Conservation (phyloP, 257 asterid genomes). For the Fraxinus excelsior region DNA sequence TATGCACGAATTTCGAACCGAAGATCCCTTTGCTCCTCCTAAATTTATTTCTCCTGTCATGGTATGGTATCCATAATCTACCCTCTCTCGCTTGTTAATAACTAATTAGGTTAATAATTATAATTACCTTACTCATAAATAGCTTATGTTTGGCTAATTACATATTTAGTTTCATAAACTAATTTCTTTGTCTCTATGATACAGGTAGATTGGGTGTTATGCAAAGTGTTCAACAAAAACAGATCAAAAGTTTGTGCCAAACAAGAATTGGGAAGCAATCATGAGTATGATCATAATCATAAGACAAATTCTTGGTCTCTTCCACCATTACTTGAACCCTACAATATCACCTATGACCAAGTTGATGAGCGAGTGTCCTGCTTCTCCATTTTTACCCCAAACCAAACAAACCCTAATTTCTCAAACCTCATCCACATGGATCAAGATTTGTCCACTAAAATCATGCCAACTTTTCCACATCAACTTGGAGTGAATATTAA, state of each 20-base stretch:
- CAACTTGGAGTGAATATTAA: constrained; percentile 23
- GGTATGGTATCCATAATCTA: constrained; percentile 36
- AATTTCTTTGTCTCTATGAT: not conserved
- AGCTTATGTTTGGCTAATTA: no score
- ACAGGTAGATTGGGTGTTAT: constrained; percentile 92
- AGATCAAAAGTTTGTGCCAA: constrained; percentile 32
- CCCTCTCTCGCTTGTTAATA: not conserved
- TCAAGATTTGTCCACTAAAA: not conserved
- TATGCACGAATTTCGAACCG: constrained; percentile 86
- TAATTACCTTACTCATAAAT: not conserved
- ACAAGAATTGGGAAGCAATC: constrained; percentile 30
- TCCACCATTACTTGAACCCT: constrained; percentile 61
- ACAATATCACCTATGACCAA: constrained; percentile 31
- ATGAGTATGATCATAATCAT: constrained; percentile 11
- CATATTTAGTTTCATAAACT: no score
- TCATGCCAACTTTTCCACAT: constrained; percentile 20
- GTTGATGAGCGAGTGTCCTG: constrained; percentile 83
- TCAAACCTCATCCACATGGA: constrained; percentile 31
- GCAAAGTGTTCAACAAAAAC: constrained; percentile 76
- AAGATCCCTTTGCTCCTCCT: constrained; percentile 47
- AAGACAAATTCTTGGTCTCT: constrained; percentile 26
- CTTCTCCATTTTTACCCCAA: constrained; percentile 70
- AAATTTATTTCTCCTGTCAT: constrained; percentile 33
- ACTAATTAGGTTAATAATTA: constrained; percentile 22
- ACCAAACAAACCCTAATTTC: constrained; percentile 37